Conservation (phyloP, 306 rosid genomes). For the Castanopsis chinensis region DNA sequence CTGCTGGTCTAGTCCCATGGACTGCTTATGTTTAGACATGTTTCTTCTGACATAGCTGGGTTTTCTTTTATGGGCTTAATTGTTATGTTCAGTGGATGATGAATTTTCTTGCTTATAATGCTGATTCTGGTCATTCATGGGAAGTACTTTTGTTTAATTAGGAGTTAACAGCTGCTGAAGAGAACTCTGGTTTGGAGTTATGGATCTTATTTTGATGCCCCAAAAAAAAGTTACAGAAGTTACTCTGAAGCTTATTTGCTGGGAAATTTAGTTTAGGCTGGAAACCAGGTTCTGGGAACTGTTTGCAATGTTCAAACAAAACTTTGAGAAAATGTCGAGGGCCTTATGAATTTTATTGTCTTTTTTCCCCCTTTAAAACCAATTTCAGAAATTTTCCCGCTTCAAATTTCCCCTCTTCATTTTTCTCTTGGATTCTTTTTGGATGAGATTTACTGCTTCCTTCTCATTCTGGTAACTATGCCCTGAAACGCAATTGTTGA, state of each 20-base stretch:
- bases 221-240: background rate
- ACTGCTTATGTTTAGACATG: background rate
- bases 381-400: too few relatives aligned
- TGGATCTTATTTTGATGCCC: background rate
- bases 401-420: too few relatives aligned
- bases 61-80: background rate
- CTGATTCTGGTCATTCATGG: background rate
- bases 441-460: background rate
- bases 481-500: background rate
- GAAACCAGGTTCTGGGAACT: background rate
- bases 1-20: background rate
- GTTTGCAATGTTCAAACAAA: background rate
- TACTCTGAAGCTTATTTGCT: background rate
- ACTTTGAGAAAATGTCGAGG: background rate
- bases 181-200: background rate
- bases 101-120: background rate
- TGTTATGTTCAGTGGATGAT: background rate
- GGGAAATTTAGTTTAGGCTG: background rate
- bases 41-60: background rate
- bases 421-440: background rate
- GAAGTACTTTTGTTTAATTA: background rate
- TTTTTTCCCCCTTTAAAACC: too few relatives aligned
- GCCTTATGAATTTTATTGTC: background rate
- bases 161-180: background rate
- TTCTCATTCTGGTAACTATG: background rate